phyloP scores from a whole-genome alignment of 352 stramenopile species.

The Phytophthora cactorum region DNA sequence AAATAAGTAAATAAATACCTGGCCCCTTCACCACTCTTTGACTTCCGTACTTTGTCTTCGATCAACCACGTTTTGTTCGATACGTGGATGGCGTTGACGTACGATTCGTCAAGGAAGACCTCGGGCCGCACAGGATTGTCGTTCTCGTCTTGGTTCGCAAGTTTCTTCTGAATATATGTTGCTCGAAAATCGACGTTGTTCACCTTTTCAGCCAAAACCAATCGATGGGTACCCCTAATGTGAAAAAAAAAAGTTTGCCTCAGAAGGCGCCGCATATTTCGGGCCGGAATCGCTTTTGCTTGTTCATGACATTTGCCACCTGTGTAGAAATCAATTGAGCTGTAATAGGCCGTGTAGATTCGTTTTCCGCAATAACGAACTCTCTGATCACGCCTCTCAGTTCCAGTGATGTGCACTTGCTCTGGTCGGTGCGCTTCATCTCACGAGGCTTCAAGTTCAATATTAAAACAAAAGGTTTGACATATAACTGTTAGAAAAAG shows the following conservation, averaged over 20 bases:
- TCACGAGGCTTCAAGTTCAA: slow-evolving; percentile 5
- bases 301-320: slow-evolving; percentile 8
- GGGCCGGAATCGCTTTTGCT: not conserved
- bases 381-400: slow-evolving; percentile 7
- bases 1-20: slow-evolving; percentile 4
- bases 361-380: slow-evolving; percentile 13
- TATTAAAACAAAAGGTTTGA: slow-evolving; percentile 11
- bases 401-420: slow-evolving; percentile 8
- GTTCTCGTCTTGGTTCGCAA: slow-evolving; percentile 11
- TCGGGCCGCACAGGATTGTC: slow-evolving; percentile 21
- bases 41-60: slow-evolving; percentile 19
- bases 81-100: slow-evolving; percentile 14
- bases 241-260: slow-evolving; percentile 9
- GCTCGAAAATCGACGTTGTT: slow-evolving; percentile 13
- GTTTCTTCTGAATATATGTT: slow-evolving; percentile 16
- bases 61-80: not conserved
- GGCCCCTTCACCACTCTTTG: slow-evolving; percentile 5
- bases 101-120: slow-evolving; percentile 27
- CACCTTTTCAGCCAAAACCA: slow-evolving; percentile 8
- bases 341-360: slow-evolving; percentile 12
- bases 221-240: slow-evolving; percentile 10
- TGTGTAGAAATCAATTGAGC: slow-evolving; percentile 13
- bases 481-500: slow-evolving; percentile 13
- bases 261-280: slow-evolving; percentile 8
- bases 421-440: slow-evolving; percentile 1